Conservation (phyloP, 768 basidiomycete species). For the Coprinopsis strossmayeri region DNA sequence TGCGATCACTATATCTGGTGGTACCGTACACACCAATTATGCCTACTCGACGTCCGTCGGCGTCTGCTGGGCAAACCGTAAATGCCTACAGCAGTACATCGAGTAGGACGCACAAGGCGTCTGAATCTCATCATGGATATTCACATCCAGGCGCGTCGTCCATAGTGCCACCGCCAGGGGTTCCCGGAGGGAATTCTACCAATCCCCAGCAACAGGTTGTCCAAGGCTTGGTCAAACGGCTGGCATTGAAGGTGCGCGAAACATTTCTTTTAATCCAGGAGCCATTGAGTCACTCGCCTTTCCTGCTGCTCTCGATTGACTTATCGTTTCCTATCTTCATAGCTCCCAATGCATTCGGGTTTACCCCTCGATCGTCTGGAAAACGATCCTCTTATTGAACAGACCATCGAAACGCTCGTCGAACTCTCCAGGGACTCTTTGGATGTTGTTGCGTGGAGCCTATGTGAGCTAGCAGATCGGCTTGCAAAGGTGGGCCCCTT, state of each 20-base stretch:
- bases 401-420: constrained; percentile 74
- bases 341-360: constrained; percentile 88
- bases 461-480: constrained; percentile 73
- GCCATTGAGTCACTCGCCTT: no score
- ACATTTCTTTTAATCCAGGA: no score
- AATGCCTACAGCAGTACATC: constrained; percentile 25
- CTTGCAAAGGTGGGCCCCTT: constrained; percentile 54
- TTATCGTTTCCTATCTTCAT: constrained; percentile 8
- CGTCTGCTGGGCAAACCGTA: constrained; percentile 36
- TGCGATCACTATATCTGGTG: background rate
- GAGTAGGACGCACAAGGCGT: constrained; percentile 52
- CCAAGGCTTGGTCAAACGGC: constrained; percentile 68
- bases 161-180: constrained; percentile 12
- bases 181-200: constrained; percentile 30
- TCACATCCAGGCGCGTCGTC: constrained; percentile 10
- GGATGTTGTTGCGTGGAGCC: constrained; percentile 72
- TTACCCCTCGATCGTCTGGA: constrained; percentile 67
- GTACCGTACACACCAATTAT: constrained; percentile 19
- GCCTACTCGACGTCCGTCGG: constrained; percentile 53
- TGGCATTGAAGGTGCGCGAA: constrained; percentile 66
- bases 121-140: constrained; percentile 50
- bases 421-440: constrained; percentile 72
- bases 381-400: constrained; percentile 64
- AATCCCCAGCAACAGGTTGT: constrained; percentile 81
- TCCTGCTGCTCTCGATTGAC: background rate